Conservation (phyloP, 352 stramenopile genomes). For the Globisporangium okanoganense region DNA sequence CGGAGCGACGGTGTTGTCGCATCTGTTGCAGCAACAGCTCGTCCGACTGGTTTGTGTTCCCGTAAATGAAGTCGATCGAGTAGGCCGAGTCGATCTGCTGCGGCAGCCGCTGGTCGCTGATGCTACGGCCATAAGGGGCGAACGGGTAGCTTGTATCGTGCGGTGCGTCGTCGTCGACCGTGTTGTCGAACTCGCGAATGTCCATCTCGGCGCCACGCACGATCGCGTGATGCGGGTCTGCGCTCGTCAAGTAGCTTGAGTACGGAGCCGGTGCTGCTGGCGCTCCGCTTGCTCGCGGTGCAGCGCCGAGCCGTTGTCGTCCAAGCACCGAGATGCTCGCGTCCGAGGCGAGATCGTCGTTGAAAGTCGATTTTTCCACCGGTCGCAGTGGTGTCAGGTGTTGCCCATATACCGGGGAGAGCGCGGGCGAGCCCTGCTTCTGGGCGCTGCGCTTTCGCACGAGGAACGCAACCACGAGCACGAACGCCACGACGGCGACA, state of each 20-base stretch:
- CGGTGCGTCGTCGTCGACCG: slow-evolving; percentile 14
- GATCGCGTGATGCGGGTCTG: background rate
- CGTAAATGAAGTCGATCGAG: slow-evolving; percentile 36
- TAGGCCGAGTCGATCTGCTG: slow-evolving; percentile 28
- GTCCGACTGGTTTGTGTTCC: slow-evolving; percentile 6
- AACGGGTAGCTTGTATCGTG: slow-evolving; percentile 22
- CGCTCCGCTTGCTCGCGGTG: background rate
- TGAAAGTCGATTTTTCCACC: slow-evolving; percentile 14
- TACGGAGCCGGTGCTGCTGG: background rate
- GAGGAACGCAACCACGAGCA: slow-evolving; percentile 8
- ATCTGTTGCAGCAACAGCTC: slow-evolving; percentile 1
- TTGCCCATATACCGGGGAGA: background rate
- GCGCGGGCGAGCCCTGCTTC: background rate
- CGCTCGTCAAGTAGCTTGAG: slow-evolving; percentile 11
- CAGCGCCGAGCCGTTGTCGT: slow-evolving; percentile 6
- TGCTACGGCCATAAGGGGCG: background rate
- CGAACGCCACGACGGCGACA: background rate
- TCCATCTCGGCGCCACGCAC: slow-evolving; percentile 15
- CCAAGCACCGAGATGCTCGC: background rate
- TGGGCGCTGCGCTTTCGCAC: background rate
- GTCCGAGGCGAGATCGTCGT: slow-evolving; percentile 10
- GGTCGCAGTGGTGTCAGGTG: background rate
- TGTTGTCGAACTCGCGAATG: slow-evolving; percentile 25
- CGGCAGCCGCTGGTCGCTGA: background rate
- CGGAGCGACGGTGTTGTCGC: background rate